Percentiles rank a stretch among this genome's conserved stretches.
Conservation (phyloP, 192 early-diverging fungal genomes). For the Backusella psychrophila region DNA sequence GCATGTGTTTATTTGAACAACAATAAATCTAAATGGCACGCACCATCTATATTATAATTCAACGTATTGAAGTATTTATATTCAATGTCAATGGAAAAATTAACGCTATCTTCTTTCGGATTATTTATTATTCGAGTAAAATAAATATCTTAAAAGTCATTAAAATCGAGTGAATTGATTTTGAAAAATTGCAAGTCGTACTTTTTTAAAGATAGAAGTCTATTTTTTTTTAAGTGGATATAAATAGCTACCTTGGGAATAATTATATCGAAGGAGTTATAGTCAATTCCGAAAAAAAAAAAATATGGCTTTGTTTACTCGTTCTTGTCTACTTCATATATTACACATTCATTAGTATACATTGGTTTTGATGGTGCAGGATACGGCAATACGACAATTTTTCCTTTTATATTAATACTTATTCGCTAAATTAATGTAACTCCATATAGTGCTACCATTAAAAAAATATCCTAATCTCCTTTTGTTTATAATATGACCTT, state of each 20-base stretch:
- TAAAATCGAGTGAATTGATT: not conserved
- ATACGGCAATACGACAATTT: not conserved
- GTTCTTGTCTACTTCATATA: not conserved
- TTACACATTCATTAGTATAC: not conserved
- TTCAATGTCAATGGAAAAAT: not conserved
- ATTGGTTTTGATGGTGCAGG: not conserved
- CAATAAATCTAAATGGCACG: not conserved
- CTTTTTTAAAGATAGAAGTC: not conserved
- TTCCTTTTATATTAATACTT: not conserved
- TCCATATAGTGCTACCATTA: not conserved
- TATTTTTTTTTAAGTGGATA: not conserved
- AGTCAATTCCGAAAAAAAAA: not conserved
- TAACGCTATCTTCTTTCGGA: not conserved
- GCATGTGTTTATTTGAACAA: not conserved
- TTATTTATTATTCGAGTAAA: no score
- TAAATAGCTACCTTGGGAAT: not conserved
- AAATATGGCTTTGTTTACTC: not conserved
- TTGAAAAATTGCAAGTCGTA: not conserved
- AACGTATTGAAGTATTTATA: not conserved
- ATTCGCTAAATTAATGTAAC: not conserved
- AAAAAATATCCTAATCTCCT: not conserved
- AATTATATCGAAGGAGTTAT: not conserved
- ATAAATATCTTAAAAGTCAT: not conserved
- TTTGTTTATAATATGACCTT: not conserved
- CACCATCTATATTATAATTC: not conserved